phyloP scores from a whole-genome alignment of 148 eudicot species.

The Persicaria maculosa region DNA sequence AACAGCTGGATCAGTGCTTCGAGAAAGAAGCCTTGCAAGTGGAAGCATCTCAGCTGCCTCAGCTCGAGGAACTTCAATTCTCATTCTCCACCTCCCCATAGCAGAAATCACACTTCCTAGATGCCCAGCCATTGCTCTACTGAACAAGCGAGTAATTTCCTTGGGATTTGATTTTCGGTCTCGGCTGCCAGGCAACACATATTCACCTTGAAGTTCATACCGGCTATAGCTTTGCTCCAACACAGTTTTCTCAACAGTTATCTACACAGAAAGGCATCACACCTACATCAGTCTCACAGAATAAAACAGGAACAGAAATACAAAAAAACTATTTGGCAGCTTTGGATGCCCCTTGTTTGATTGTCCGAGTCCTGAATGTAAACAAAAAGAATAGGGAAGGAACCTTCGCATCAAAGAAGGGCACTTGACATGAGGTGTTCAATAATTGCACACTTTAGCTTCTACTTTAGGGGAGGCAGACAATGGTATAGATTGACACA shows the following conservation, averaged over 20 bases:
- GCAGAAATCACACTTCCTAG: conserved; percentile 86
- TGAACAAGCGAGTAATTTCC: conserved; percentile 64
- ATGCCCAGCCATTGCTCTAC: conserved; percentile 87
- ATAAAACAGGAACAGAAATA: neutral
- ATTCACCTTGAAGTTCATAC: conserved; percentile 97
- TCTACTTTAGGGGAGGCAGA: neutral
- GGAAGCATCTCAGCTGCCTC: conserved; percentile 99
- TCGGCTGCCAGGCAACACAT: conserved; percentile 90
- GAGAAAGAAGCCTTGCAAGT: conserved; percentile 95
- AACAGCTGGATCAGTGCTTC: conserved; percentile 95
- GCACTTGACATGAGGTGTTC: neutral
- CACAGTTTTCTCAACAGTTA: conserved; percentile 86
- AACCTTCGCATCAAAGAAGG: neutral
- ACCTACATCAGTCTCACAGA: neutral
- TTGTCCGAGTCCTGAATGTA: neutral
- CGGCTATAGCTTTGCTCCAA: conserved; percentile 94
- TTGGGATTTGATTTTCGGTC: conserved; percentile 59
- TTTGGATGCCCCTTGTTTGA: neutral
- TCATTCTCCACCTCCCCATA: conserved; percentile 99
- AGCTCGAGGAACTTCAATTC: conserved; percentile 95
- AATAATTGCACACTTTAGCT: neutral
- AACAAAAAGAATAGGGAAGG: neutral
- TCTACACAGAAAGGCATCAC: conserved; percentile 31
- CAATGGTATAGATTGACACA: neutral
- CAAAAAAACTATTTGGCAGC: neutral